These are phyloP conservation scores for Elongisporangium prolatum DNA, from an alignment of 352 stramenopile species.

Conservation along the genomic window DNA sequence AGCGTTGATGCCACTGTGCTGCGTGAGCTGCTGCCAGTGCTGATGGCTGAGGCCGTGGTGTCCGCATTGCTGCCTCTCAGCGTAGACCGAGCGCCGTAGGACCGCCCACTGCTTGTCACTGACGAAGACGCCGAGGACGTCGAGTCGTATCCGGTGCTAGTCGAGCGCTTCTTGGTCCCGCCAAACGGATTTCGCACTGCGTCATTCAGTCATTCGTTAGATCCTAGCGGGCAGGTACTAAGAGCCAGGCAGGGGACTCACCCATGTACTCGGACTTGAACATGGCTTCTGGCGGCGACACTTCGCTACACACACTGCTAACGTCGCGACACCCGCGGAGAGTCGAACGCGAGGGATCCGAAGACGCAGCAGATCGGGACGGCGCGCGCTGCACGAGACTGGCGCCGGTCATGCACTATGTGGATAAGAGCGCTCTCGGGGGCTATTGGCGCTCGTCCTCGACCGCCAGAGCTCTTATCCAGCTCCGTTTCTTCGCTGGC, in stretches of 20 bases:
- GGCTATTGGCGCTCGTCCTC: neutral
- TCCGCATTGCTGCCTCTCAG: slow-evolving; percentile 12
- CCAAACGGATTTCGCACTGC: slow-evolving; percentile 40
- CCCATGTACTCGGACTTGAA: slow-evolving; percentile 22
- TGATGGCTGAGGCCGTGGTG: slow-evolving; percentile 14
- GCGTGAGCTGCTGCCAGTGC: slow-evolving; percentile 11
- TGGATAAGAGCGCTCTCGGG: neutral
- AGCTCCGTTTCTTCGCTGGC: neutral
- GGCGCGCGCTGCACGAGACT: slow-evolving; percentile 11
- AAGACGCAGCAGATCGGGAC: slow-evolving; percentile 5
- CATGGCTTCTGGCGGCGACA: slow-evolving; percentile 18
- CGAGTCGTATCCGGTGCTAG: slow-evolving; percentile 25
- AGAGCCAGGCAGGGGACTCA: neutral
- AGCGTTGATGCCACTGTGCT: slow-evolving; percentile 26
- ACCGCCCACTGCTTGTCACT: slow-evolving; percentile 19
- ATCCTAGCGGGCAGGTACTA: neutral
- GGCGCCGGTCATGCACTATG: slow-evolving; percentile 16
- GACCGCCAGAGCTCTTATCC: neutral
- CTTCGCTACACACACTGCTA: slow-evolving; percentile 5
- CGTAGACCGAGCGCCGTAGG: slow-evolving; percentile 25
- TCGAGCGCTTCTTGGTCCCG: slow-evolving; percentile 24
- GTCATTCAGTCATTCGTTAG: slow-evolving; percentile 5
- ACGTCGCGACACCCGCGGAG: neutral
- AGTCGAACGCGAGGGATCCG: neutral
- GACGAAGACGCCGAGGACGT: slow-evolving; percentile 11